Evolutionary conservation across 352 stramenopile genomes (phyloP).

Genomic region (Phytopythium aichiense): DNA sequence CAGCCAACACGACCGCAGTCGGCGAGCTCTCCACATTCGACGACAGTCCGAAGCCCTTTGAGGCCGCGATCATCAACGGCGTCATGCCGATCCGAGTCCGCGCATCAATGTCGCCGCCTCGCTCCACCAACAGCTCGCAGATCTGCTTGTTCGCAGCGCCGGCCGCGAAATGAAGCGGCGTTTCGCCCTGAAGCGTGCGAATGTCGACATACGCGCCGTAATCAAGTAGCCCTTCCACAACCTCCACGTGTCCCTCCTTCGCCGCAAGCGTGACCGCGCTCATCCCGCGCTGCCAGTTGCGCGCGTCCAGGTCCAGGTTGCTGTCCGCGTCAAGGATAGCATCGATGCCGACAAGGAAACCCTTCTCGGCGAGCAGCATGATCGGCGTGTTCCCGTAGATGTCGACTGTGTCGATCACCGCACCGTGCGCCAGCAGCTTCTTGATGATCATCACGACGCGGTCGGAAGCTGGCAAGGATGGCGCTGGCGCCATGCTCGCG

Average conservation of each 20-base stretch:
- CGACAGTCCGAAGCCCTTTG: constrained; percentile 40
- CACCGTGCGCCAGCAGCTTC: constrained; percentile 75
- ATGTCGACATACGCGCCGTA: constrained; percentile 73
- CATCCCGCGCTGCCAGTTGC: constrained; percentile 82
- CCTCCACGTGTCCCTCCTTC: constrained; percentile 53
- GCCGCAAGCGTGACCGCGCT: constrained; percentile 69
- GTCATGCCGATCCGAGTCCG: constrained; percentile 67
- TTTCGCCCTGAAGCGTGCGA: constrained; percentile 60
- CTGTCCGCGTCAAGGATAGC: constrained; percentile 65
- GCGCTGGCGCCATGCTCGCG: constrained; percentile 3
- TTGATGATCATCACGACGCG: constrained; percentile 78
- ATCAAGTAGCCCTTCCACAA: constrained; percentile 80
- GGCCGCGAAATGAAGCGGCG: constrained; percentile 77
- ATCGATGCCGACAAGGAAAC: constrained; percentile 68
- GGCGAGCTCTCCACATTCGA: not conserved
- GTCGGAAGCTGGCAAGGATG: constrained; percentile 20
- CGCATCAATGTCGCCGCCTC: constrained; percentile 61
- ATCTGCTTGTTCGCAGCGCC: constrained; percentile 54
- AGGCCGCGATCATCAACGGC: constrained; percentile 72
- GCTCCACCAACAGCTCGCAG: constrained; percentile 68
- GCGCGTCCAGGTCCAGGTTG: constrained; percentile 66
- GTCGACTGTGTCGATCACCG: constrained; percentile 57
- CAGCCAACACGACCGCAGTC: not conserved
- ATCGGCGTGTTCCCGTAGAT: constrained; percentile 82
- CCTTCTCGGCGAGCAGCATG: constrained; percentile 74